Base-by-base conservation (phyloP, 768 basidiomycete genomes). In the Termitomyces sp. region DNA sequence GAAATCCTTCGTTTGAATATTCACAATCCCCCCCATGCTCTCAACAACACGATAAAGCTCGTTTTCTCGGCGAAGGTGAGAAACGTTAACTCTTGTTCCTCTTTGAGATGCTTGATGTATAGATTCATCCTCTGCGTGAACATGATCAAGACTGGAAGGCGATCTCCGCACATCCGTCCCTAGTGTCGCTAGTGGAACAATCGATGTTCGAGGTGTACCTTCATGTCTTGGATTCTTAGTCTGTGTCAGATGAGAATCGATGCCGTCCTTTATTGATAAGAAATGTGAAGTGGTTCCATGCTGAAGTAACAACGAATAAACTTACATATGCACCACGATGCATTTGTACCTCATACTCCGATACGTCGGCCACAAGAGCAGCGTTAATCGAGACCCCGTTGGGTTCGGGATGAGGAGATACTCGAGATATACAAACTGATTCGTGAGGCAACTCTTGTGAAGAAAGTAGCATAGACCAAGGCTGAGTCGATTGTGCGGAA, bases 31-130 rank as follows among this genome's bases (percentile, higher is more conserved):
- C 7, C 86, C 86, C 51, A 79, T 70, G 23, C 73, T 77, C 55
- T 84, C 78, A n/a, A 93, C 69, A 21, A 89, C 78, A 31, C 80
- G 83, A 54, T 84, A 66, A 48, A 94, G 68, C 68, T 94, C 92
- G 58, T 88, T 90, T 72, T 94, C 90, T 21, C 92, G 82, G 3
- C 89, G 83, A 42, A 91, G 73, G 56, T 86, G 79, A 15, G 91
- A 89, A 26, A 94, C 81, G 61, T 93, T 94, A 48, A 82, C 74
- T 59, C 78, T 80, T 71, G 59, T 37, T 8, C 50, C 58, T 23
- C 62, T 59, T 26, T 59, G 26, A 28, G 43, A 38, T 7, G 30
- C n/a, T 38, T 60, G 23, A 26, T 47, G 49, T 5, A 33, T 43
- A 21, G 33, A 17, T 50, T 45, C 56, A 15, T 33, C 48, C 6